Evolutionary conservation across 2,329 filamentous ascomycete species (phyloP), one percentile per base, ranked within the genome.

Genomic region (Fusarium sp.): DNA sequence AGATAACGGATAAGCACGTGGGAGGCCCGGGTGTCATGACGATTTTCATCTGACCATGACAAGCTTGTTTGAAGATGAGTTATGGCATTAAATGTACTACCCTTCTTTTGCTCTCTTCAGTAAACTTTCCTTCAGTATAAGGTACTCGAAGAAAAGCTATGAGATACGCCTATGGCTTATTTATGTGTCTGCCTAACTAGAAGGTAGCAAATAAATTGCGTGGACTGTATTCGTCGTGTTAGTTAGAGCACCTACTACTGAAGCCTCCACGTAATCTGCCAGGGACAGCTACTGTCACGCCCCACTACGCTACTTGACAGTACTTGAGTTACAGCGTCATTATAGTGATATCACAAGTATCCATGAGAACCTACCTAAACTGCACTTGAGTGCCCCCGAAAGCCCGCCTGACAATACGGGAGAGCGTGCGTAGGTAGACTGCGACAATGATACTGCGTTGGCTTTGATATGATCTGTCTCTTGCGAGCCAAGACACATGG

Each of bases 391-490:
- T 33, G 35, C 65, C 53, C 62, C 52, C 26, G n/a, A 46, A 47
- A 33, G 44, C 6, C 24, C 66, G 57, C 66, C 58, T 69, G 62
- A 51, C 46, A 56, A 56, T 39, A 65, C 17, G 28, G 19, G 37
- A 30, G 47, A 32, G 53, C 17, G 28, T 41, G 53, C 17, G 28
- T 41, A 65, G 54, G 63, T 41, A 65, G 54, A 59, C 69, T 70
- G 61, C 69, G 59, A 72, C 69, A 52, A 66, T 68, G 63, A 71
- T 66, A 71, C 47, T 64, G 45, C 61, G 20, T 20, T 32, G 17
- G 60, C 59, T 69, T 65, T 65, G 66, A 57, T 54, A 70, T 66
- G 55, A 71, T 72, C 69, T 72, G 69, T 70, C 69, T 58, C 39
- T 63, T 53, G 57, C 32, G 44, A 67, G 45, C 61, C 44, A 52